A percentile compares a stretch with the other conserved stretches of the same genome.
These are phyloP conservation scores for Aegilops bicornis DNA, from an alignment of 176 grass and related monocot genomes.

Conservation along the genomic window DNA sequence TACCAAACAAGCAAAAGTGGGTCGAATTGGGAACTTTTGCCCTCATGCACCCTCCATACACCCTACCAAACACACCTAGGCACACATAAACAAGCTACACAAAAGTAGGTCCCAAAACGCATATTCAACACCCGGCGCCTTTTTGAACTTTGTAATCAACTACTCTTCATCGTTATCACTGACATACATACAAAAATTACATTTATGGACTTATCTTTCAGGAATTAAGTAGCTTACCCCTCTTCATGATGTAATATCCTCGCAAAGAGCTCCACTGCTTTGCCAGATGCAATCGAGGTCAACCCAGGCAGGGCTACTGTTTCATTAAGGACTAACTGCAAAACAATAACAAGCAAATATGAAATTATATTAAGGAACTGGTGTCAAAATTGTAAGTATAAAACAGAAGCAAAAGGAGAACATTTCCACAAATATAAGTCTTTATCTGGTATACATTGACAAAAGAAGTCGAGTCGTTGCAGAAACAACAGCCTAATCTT, in stretches of 20 bases:
- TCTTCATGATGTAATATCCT: slow-evolving; percentile 82
- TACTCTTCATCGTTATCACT: not conserved
- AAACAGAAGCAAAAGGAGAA: slow-evolving; percentile 4
- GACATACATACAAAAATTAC: not conserved
- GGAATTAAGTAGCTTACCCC: slow-evolving; percentile 36
- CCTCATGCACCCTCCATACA: no score
- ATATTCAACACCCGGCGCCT: no score
- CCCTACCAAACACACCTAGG: no score
- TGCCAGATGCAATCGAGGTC: slow-evolving; percentile 71
- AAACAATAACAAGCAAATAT: not conserved
- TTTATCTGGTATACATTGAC: slow-evolving; percentile 47
- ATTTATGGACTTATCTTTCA: not conserved
- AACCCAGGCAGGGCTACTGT: slow-evolving; percentile 65
- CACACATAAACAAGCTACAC: no score
- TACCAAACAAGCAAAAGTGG: no score
- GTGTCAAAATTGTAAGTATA: not conserved
- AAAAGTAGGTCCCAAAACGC: no score
- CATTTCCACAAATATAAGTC: not conserved
- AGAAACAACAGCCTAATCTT: slow-evolving; percentile 87
- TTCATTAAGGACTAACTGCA: slow-evolving; percentile 56
- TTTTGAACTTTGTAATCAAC: not conserved
- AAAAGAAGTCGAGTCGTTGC: slow-evolving; percentile 49
- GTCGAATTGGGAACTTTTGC: no score
- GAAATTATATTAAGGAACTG: not conserved
- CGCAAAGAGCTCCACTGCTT: slow-evolving; percentile 79